Base-by-base conservation (phyloP, 108 stramenopile genomes). In the Skeletonema costatum region DNA sequence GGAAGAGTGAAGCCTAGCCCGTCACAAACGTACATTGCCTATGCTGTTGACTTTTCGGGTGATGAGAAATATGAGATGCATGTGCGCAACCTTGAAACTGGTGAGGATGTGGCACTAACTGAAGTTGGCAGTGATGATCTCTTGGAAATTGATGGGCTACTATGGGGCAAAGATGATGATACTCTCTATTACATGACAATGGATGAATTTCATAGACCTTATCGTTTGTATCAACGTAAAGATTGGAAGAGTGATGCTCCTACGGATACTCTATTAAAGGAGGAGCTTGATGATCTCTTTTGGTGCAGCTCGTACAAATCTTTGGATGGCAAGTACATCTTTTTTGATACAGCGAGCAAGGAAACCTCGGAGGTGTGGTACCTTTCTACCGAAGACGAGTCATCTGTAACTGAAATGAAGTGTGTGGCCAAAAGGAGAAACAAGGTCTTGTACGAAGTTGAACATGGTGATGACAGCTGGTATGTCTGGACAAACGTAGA, bases 61-160 rank as follows among this genome's bases (percentile, higher is more conserved):
- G 92, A 86, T 48, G 98, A 98, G 86, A 95, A 85, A 6, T 99
- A 96, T 87, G 84, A 90, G n/a, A 60, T 98, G 38, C 75, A 81
- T 48, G 90, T 98, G 31, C 74, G 81, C 53, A 68, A 96, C 66
- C 63, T 97, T 56, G 80, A 85, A 58, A 92, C 88, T 9, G 93
- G 93, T 16, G 77, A 90, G 64, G 76, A 71, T 29, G 61, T 74
- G 58, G 42, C 82, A 42, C 21, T 92, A 6, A 77, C 73, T 63
- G 64, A 89, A 59, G 97, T 97, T 71, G 61, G 29, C 0, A 53
- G 14, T 53, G 97, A 96, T 8, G 81, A 84, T 17, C 95, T 89
- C 80, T 50, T 75, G 33, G 85, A 85, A 70, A 93, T 87, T 65
- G 74, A 76, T 51, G 92, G 92, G 19, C 21, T 96, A 32, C 80